Evolutionary conservation across 176 grass and related monocot species (phyloP).

Genomic region (Avena insularis): DNA sequence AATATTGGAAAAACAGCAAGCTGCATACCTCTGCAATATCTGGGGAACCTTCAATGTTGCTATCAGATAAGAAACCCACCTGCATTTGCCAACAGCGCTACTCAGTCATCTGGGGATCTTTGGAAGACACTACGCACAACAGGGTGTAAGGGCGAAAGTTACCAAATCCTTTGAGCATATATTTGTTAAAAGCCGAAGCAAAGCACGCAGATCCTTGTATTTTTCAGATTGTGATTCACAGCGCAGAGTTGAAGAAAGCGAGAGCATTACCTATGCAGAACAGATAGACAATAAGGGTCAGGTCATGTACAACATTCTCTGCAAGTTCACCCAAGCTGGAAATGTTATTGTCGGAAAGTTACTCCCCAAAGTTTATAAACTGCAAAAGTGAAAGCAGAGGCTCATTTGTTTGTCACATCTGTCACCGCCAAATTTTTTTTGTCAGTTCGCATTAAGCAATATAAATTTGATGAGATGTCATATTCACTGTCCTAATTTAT

Average conservation of each 20-base stretch:
- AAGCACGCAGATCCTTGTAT: constrained; percentile 96
- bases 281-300: constrained; percentile 43
- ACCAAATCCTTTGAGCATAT: constrained; percentile 99
- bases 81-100: constrained; percentile 53
- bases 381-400: constrained; percentile 25
- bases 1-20: constrained; percentile 15
- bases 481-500: constrained; percentile 28
- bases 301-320: constrained; percentile 3
- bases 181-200: constrained; percentile 95
- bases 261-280: constrained; percentile 78
- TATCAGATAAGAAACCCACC: constrained; percentile 86
- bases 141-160: constrained; percentile 37
- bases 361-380: constrained; percentile 7
- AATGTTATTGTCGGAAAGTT: constrained; percentile 6
- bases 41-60: constrained; percentile 57
- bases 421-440: neutral
- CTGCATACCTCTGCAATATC: constrained; percentile 93
- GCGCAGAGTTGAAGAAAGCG: constrained; percentile 79
- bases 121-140: constrained; percentile 8
- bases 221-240: constrained; percentile 94
- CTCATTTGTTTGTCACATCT: constrained; percentile 17
- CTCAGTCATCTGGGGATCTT: constrained; percentile 45
- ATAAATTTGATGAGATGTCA: constrained; percentile 20
- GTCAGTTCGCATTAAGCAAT: constrained; percentile 15
- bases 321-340: neutral